Conservation (phyloP, 192 early-diverging fungal genomes). For the Endogone sp. region DNA sequence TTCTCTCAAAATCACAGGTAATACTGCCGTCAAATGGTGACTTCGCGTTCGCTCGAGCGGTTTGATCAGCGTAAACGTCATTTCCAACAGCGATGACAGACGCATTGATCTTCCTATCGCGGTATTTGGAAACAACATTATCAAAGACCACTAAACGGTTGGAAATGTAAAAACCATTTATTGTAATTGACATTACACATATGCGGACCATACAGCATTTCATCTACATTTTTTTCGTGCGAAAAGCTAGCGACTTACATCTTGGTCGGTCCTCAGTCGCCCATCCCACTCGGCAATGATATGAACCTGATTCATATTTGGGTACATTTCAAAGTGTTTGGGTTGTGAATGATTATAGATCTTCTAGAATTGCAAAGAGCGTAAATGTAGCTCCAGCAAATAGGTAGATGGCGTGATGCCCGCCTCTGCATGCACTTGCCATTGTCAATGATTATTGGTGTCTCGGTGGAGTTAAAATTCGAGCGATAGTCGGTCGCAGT, state of each 20-base stretch:
- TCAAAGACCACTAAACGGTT: slow-evolving; percentile 70
- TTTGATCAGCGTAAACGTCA: slow-evolving; percentile 57
- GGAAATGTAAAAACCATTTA: slow-evolving; percentile 9
- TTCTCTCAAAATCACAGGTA: slow-evolving; percentile 69
- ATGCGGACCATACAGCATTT: neutral
- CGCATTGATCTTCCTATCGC: slow-evolving; percentile 46
- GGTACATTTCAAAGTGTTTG: too few species aligned
- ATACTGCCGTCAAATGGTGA: slow-evolving; percentile 64
- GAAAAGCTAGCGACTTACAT: slow-evolving; percentile 32
- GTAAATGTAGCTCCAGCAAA: too few species aligned
- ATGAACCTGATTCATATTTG: slow-evolving; percentile 45
- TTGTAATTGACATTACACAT: neutral
- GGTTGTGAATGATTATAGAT: too few species aligned
- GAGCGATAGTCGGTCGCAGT: slow-evolving; percentile 44
- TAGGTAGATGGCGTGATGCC: too few species aligned
- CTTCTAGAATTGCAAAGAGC: too few species aligned
- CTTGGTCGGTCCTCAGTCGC: slow-evolving; percentile 56
- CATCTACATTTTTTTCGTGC: neutral
- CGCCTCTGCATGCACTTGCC: slow-evolving; percentile 43
- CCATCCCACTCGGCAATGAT: slow-evolving; percentile 81
- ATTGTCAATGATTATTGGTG: slow-evolving; percentile 68
- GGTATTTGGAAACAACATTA: slow-evolving; percentile 62
- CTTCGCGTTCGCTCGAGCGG: slow-evolving; percentile 46
- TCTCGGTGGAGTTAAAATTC: slow-evolving; percentile 30
- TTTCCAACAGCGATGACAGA: slow-evolving; percentile 57